These are phyloP conservation scores for Leccinum pallidistipes DNA, from an alignment of 1,284 basidiomycete genomes.

Conservation along the genomic window DNA sequence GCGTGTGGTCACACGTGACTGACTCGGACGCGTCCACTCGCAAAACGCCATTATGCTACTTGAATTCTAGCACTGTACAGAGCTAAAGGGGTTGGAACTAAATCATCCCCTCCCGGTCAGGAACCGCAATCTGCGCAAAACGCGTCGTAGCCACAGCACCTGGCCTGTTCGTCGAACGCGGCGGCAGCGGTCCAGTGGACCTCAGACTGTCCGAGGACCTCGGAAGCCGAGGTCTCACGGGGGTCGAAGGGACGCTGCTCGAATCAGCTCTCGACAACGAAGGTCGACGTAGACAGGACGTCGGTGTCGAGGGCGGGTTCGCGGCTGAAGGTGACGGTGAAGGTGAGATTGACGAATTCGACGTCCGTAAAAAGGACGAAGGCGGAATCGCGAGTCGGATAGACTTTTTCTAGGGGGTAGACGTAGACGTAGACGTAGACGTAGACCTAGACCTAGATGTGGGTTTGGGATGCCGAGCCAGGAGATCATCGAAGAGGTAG, in stretches of 20 bases:
- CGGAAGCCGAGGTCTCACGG: background rate
- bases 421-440: background rate
- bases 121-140: constrained; percentile 49
- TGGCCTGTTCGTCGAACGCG: constrained; percentile 64
- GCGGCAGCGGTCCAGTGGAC: constrained; percentile 47
- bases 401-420: constrained; percentile 19
- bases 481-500: constrained; percentile 75
- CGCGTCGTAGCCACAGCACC: constrained; percentile 44
- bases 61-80: background rate
- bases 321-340: constrained; percentile 27
- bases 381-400: constrained; percentile 26
- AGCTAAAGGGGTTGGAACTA: constrained; percentile 21
- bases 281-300: constrained; percentile 19
- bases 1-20: constrained; percentile 27
- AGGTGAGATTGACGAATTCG: constrained; percentile 25
- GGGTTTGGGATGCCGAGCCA: constrained; percentile 50
- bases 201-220: constrained; percentile 32
- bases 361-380: constrained; percentile 31
- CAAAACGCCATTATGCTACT: background rate
- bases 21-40: constrained; percentile 11
- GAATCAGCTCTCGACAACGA: constrained; percentile 21
- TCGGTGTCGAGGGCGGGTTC: constrained; percentile 12
- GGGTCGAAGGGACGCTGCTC: constrained; percentile 11
- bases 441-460: constrained; percentile 31
- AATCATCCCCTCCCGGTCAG: constrained; percentile 58